Percentiles rank a stretch among this genome's conserved stretches.
These are phyloP conservation scores for Astraeus odoratus DNA, from an alignment of 768 basidiomycete species.

Conservation along the genomic window DNA sequence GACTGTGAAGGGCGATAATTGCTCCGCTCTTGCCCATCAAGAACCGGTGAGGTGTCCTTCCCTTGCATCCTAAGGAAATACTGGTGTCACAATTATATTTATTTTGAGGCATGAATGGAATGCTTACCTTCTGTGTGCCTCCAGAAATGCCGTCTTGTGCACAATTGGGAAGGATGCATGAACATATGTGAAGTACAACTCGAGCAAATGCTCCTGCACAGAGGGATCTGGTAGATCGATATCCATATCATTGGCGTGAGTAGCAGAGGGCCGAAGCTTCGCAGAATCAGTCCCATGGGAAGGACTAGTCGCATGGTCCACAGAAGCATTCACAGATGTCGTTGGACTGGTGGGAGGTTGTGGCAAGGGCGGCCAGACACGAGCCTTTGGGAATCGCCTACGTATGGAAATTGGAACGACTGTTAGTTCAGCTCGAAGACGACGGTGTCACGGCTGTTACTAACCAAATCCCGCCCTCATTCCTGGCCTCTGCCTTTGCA, in stretches of 20 bases:
- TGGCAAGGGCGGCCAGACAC: constrained; percentile 76
- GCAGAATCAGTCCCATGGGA: constrained; percentile 1
- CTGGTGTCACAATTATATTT: neutral
- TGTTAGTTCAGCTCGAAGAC: constrained; percentile 8
- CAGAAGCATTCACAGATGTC: neutral
- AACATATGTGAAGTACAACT: constrained; percentile 76
- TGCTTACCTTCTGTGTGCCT: constrained; percentile 43
- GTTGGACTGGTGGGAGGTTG: constrained; percentile 20
- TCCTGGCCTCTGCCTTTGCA: constrained; percentile 55
- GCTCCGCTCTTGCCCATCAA: constrained; percentile 9
- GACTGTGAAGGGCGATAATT: constrained; percentile 21
- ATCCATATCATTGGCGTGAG: constrained; percentile 31
- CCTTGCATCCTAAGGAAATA: constrained; percentile 17
- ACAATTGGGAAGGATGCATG: constrained; percentile 75
- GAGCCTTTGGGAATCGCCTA: constrained; percentile 79
- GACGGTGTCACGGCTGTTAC: constrained; percentile 12
- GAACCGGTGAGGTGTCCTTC: constrained; percentile 25
- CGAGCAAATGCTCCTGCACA: constrained; percentile 62
- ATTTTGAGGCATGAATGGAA: neutral
- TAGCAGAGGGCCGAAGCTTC: constrained; percentile 14
- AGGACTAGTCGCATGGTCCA: constrained; percentile 13
- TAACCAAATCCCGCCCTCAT: constrained; percentile 72
- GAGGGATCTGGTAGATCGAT: constrained; percentile 46
- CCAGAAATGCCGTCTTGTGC: constrained; percentile 63
- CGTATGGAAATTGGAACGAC: constrained; percentile 12